Conservation (phyloP, 2,329 filamentous ascomycete genomes). For the Colletotrichum sp. region DNA sequence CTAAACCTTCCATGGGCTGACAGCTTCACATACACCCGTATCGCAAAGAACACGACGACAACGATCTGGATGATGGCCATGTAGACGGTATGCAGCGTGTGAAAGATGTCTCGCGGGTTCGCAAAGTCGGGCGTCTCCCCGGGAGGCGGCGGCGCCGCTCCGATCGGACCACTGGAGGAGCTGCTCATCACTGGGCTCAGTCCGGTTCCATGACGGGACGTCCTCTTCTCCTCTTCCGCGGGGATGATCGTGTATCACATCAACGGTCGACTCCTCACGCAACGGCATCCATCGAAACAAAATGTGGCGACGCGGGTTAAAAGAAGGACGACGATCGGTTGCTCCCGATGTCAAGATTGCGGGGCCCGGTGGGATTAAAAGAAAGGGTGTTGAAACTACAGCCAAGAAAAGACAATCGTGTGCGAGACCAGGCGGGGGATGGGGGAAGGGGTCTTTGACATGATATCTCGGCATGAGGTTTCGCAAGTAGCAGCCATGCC, state of each 20-base stretch:
- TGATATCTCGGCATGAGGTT: background rate
- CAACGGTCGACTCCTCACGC: background rate
- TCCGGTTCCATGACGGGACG: background rate
- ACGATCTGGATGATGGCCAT: background rate
- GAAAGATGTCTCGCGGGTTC: constrained; percentile 9
- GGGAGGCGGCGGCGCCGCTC: constrained; percentile 14
- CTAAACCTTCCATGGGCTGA: constrained; percentile 6
- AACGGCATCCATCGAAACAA: background rate
- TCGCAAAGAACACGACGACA: constrained; percentile 5
- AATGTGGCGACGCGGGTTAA: background rate
- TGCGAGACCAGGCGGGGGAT: background rate
- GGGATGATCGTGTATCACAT: background rate
- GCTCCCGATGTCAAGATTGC: background rate
- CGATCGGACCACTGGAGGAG: background rate
- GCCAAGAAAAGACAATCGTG: background rate
- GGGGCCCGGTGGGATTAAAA: background rate
- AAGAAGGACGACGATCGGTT: background rate
- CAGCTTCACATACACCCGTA: constrained; percentile 13
- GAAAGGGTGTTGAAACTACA: background rate
- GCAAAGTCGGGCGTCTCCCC: constrained; percentile 19
- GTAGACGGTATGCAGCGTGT: background rate
- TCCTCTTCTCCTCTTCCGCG: background rate
- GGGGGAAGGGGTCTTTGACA: background rate
- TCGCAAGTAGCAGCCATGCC: background rate
- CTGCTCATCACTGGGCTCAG: constrained; percentile 2